These are phyloP conservation scores for Jaltomata sinuosa DNA, from an alignment of 257 asterid genomes.

Conservation along the genomic window DNA sequence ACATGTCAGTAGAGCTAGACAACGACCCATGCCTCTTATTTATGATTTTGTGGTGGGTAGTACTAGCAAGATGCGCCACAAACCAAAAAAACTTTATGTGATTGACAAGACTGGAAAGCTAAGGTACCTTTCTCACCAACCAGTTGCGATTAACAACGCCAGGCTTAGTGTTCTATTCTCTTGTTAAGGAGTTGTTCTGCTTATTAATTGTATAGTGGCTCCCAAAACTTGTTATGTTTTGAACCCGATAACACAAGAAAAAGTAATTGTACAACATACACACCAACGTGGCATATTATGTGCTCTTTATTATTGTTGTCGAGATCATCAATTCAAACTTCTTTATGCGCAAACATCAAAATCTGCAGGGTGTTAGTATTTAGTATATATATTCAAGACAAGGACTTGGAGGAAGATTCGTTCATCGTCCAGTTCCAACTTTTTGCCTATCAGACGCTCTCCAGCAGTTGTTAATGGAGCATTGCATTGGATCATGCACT, in stretches of 20 bases:
- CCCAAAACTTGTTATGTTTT: neutral
- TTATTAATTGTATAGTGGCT: rapidly evolving
- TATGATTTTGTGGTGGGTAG: neutral
- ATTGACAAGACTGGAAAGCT: too few species aligned
- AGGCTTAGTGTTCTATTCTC: too few species aligned
- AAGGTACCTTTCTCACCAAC: too few species aligned
- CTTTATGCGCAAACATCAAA: neutral
- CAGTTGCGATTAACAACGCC: too few species aligned
- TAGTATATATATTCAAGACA: neutral
- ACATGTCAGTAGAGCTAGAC: neutral
- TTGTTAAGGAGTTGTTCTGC: neutral
- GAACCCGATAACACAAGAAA: too few species aligned
- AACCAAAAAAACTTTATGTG: neutral
- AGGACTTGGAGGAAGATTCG: neutral
- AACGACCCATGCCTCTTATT: neutral
- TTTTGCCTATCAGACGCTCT: neutral
- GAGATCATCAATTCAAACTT: neutral
- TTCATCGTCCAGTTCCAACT: neutral
- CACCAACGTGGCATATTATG: neutral
- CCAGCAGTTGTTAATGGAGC: neutral
- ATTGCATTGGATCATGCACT: too few species aligned
- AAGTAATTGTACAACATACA: neutral
- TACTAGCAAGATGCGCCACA: neutral
- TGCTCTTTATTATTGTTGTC: neutral
- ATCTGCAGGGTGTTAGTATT: neutral